A percentile compares a stretch with the other conserved stretches of the same genome.
Evolutionary conservation across 108 stramenopile genomes (phyloP).

Genomic region (Chaetoceros tenuissimus): DNA sequence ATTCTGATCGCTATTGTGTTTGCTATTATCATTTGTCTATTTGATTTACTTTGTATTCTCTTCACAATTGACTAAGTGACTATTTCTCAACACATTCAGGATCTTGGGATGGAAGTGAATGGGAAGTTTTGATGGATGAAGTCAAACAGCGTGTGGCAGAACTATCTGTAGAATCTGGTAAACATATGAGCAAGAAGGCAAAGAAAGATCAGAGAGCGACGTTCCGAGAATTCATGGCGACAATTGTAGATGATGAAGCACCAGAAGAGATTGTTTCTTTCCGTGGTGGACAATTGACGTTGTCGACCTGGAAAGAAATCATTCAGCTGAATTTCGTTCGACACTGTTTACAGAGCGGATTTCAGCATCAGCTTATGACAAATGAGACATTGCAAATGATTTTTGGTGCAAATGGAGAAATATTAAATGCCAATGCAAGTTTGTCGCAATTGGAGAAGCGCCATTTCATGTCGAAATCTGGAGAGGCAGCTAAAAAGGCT

Average conservation of each 20-base stretch:
- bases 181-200: conserved; percentile 70
- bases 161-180: conserved; percentile 56
- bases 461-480: conserved; percentile 55
- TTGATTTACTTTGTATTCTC: too few relatives aligned
- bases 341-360: conserved; percentile 76
- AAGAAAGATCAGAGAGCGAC: conserved; percentile 71
- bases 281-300: conserved; percentile 50
- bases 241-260: conserved; percentile 71
- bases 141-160: conserved; percentile 62
- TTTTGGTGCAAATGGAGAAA: conserved; percentile 48
- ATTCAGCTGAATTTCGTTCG: conserved; percentile 73
- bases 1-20: background rate
- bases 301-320: conserved; percentile 65
- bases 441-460: conserved; percentile 73
- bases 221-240: conserved; percentile 73
- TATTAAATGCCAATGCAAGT: conserved; percentile 20
- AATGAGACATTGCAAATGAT: conserved; percentile 69
- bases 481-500: conserved; percentile 60
- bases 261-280: conserved; percentile 46
- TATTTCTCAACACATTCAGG: conserved; percentile 9
- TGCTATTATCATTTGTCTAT: background rate
- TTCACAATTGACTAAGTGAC: too few relatives aligned
- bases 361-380: conserved; percentile 69
- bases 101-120: conserved; percentile 79
- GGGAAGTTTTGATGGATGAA: conserved; percentile 71